These are phyloP conservation scores for Pythium plurisporium DNA, from an alignment of 352 stramenopile species.

Conservation along the genomic window DNA sequence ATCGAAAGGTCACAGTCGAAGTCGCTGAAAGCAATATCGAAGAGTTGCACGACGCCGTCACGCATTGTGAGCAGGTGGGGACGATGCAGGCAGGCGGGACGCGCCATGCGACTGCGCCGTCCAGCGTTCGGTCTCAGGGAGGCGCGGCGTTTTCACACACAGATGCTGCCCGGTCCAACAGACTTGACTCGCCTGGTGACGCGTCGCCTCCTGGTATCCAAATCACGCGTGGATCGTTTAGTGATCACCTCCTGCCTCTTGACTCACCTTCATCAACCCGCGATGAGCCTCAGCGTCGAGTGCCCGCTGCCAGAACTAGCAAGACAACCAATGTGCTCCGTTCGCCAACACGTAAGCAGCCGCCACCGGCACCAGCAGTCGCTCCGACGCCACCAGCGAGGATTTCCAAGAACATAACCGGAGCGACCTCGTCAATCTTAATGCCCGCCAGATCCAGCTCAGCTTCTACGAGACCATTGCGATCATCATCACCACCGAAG, in stretches of 20 bases:
- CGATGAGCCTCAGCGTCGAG: background rate
- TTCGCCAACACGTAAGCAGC: background rate
- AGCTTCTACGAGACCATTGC: background rate
- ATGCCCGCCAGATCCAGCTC: background rate
- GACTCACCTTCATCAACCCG: conserved; percentile 1
- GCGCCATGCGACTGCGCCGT: background rate
- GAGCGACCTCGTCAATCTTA: conserved; percentile 7
- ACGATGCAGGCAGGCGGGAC: conserved; percentile 3
- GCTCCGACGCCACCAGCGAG: background rate
- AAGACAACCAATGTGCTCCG: conserved; percentile 6
- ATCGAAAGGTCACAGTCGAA: conserved; percentile 9
- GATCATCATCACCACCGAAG: background rate
- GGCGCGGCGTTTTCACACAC: background rate
- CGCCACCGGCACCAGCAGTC: background rate
- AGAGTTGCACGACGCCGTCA: background rate
- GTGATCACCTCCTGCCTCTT: conserved; percentile 17
- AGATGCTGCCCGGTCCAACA: background rate
- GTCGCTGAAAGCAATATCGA: background rate
- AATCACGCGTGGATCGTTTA: conserved; percentile 22
- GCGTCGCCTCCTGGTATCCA: conserved; percentile 9
- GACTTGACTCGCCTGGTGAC: conserved; percentile 9
- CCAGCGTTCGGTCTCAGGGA: background rate
- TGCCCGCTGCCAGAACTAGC: background rate
- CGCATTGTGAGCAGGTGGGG: background rate
- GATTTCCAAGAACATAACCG: background rate